Evolutionary conservation across 2,329 filamentous ascomycete genomes (phyloP), one percentile per base, ranked within the genome.

Genomic region (Trichoderma sp.): DNA sequence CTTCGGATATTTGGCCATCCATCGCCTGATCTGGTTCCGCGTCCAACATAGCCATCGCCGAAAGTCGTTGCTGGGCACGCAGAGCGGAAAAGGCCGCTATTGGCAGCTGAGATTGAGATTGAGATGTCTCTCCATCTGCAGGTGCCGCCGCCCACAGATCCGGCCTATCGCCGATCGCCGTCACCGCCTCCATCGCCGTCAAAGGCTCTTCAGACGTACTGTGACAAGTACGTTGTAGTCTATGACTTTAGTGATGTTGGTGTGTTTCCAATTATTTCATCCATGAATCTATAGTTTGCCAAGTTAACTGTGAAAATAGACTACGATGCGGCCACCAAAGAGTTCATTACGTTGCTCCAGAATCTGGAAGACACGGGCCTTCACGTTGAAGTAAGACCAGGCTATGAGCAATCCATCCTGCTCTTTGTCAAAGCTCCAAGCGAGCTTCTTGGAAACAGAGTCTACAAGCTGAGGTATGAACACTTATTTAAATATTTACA

Each of bases 331-430:
- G 79, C 80, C 1, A 68, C 74, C 55, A 71, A 77, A 21, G 78
- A 81, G 56, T 77, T 81, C 63, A 76, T 73, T n/a, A 70, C 71
- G 5, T 83, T 93, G 3, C 81, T 91, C 34, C 79, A 85, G 32
- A 85, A 87, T 49, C 80, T 93, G 39, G 83, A 87, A 13, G 83
- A 83, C 49, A 87, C 89, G 34, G 90, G 90, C 11, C 81, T 93
- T 68, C 85, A 90, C 66, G 90, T 88, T 0, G 90, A 93, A 78
- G 89, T 92, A n/a, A 86, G 91, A 71, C 87, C 89, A 70, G 91
- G 90, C 24, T 86, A 89, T 68, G 86, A 88, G n/a, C 83, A 88
- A 71, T 89, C 89, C 0, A 81, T 93, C 11, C 80, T 93, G 13
- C 79, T 93, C 66, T 92, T 92, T 73, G 83, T 89, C 71, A 87